A percentile compares a stretch with the other conserved stretches of the same genome.
Evolutionary conservation across 371 early-diverging fungal genomes (phyloP).

Genomic region (Entomophthora muscae): DNA sequence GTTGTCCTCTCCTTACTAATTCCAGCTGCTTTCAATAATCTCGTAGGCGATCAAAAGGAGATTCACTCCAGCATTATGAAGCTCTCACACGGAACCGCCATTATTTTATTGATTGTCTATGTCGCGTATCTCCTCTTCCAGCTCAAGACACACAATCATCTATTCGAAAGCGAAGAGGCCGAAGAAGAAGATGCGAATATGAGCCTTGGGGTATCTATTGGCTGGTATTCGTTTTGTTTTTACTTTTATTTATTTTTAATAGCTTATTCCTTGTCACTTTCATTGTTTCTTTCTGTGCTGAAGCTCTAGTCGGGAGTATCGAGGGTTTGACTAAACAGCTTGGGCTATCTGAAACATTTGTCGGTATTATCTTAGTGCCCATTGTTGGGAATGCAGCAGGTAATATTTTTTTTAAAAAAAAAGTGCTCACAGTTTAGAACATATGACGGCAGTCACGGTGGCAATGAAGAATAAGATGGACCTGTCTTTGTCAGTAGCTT

Average conservation of each 20-base stretch:
- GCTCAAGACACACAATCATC: conserved; percentile 45
- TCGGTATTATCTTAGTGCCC: conserved; percentile 69
- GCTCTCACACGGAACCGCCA: conserved; percentile 47
- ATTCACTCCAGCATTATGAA: conserved; percentile 24
- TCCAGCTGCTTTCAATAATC: conserved; percentile 55
- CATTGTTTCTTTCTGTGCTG: conserved; percentile 57
- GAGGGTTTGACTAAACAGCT: conserved; percentile 42
- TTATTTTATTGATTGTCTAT: conserved; percentile 56
- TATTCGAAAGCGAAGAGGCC: conserved; percentile 26
- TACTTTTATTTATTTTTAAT: conserved; percentile 15
- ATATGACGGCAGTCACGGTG: conserved; percentile 62
- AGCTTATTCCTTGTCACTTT: conserved; percentile 25
- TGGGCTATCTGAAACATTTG: conserved; percentile 53
- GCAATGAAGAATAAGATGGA: conserved; percentile 84
- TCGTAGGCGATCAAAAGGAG: conserved; percentile 18
- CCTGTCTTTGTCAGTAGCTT: conserved; percentile 61
- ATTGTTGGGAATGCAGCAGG: conserved; percentile 72
- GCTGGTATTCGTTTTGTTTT: neutral
- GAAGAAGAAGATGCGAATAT: conserved; percentile 10
- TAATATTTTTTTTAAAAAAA: neutral
- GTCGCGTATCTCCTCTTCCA: conserved; percentile 57
- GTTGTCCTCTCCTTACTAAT: conserved; percentile 53
- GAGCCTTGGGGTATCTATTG: neutral
- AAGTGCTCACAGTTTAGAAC: conserved; percentile 18
- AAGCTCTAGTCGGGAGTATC: conserved; percentile 61